Evolutionary conservation across 257 asterid genomes (phyloP), one percentile per base, ranked within the genome.

Genomic region (Rubia yunnanensis): DNA sequence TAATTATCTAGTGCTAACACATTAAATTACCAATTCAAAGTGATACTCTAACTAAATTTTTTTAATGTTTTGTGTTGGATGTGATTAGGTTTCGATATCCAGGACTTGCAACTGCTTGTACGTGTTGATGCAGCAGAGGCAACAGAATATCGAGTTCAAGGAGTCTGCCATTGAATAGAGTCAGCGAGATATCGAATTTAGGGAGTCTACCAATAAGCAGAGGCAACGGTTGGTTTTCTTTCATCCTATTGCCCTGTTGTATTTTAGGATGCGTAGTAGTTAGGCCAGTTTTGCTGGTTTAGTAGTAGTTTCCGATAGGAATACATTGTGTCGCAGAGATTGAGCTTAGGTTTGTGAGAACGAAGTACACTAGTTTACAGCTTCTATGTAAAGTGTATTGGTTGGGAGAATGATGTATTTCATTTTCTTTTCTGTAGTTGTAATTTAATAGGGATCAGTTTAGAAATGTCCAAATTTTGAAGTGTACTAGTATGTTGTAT

Each of bases 141-240:
- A n/a, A n/a, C n/a, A n/a, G n/a, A n/a, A n/a, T n/a, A n/a, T n/a
- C n/a, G n/a, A n/a, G 63, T 94, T 88, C 74, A 79, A 97, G 70
- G 99, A 90, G 81, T 85, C 96, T 4, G 83, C n/a, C n/a, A n/a
- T n/a, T n/a, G n/a, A n/a, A n/a, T n/a, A n/a, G n/a, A n/a, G n/a
- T n/a, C n/a, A n/a, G n/a, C n/a, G n/a, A n/a, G n/a, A n/a, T n/a
- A n/a, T n/a, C n/a, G n/a, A n/a, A n/a, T n/a, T n/a, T n/a, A n/a
- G n/a, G n/a, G n/a, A n/a, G n/a, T n/a, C n/a, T n/a, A n/a, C 96
- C 35, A 88, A 85, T 77, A 95, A 94, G 80, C 97, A 88, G 86
- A 85, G 96, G 75, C 99, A 94, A 71, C 73, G 97, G 97, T 90
- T 81, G 20, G 59, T 44, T 53, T 8, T 39, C 36, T 35, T 32